phyloP scores from a whole-genome alignment of 257 asterid genomes.

The Euphrasia confusa region DNA sequence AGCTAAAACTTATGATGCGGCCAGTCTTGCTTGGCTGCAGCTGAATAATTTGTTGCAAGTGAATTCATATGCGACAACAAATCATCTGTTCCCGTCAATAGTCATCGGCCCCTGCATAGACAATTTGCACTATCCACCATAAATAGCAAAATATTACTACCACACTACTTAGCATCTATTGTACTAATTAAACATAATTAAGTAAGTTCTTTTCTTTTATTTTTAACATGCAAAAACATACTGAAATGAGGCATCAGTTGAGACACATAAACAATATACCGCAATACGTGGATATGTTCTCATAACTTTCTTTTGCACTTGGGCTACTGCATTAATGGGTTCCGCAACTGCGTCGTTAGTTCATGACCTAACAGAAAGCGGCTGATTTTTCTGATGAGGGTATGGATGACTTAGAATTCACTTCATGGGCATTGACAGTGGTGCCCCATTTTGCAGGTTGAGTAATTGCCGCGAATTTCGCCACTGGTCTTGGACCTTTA shows the following conservation, averaged over 20 bases:
- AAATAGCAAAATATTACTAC: slow-evolving; percentile 30
- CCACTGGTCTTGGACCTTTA: slow-evolving; percentile 34
- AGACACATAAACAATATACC: slow-evolving; percentile 42
- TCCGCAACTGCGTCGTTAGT: slow-evolving; percentile 30
- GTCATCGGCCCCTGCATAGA: slow-evolving; percentile 54
- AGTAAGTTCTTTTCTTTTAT: neutral
- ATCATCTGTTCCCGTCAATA: slow-evolving; percentile 46
- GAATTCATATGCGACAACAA: slow-evolving; percentile 69
- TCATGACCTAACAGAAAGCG: slow-evolving; percentile 30
- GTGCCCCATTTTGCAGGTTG: too few relatives aligned
- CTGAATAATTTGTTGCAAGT: slow-evolving; percentile 50
- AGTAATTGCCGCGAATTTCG: slow-evolving; percentile 45
- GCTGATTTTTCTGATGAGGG: slow-evolving; percentile 50
- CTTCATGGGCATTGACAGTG: too few relatives aligned
- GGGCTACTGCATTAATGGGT: slow-evolving; percentile 34
- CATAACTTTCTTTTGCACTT: slow-evolving; percentile 72
- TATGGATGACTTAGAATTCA: too few relatives aligned
- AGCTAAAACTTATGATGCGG: too few relatives aligned
- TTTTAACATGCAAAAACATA: slow-evolving; percentile 20
- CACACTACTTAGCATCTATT: slow-evolving; percentile 9
- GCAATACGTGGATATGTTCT: slow-evolving; percentile 34
- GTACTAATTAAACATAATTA: slow-evolving; percentile 2
- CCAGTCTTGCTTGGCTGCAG: slow-evolving; percentile 48
- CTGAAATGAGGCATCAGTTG: slow-evolving; percentile 14
- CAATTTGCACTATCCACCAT: slow-evolving; percentile 34